Evolutionary conservation across 1,284 basidiomycete genomes (phyloP), one percentile per base, ranked within the genome.

Genomic region (Amylostereum areolatum): DNA sequence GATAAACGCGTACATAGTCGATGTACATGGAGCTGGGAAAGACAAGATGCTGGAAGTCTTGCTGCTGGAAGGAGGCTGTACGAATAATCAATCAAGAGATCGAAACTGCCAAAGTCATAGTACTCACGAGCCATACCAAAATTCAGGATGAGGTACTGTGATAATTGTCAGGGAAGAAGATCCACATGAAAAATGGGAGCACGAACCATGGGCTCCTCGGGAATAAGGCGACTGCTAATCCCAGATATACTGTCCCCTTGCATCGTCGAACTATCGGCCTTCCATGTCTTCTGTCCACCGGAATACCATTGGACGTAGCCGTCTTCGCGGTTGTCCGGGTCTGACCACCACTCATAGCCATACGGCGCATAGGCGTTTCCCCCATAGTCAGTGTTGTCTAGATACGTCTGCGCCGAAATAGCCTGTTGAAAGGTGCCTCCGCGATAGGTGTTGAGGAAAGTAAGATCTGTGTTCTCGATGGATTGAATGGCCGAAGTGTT

Each of bases 401-500:
- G 73, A 53, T 74, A 71, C 5, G 78, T 76, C 49, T 92, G 58
- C 6, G 77, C 81, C 2, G 85, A 89, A 24, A 86, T 63, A 12
- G 89, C 87, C 66, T 96, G 87, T 65, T 96, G 92, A 63, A 75
- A 91, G 10, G 70, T 62, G 31, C 85, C 86, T 27, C 92, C 93
- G 46, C 74, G 78, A 66, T 94, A 96, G 3, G 67, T 51, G 66
- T 95, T 95, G 55, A 80, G 66, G 3, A 62, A 51, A 2, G 89
- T 83, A 29, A 69, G 62, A 0, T 68, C 56, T 3, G 68, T 47
- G 62, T 87, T 77, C 59, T 73, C 77, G 50, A 84, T 68, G 2
- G 78, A 76, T 24, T 83, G 77, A 18, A 69, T 70, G 2, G 80
- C 67, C 5, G 75, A 60, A 24, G 72, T 69, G 58, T 82, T 77